phyloP scores from a whole-genome alignment of 495 filamentous ascomycete genomes.

The Penicillium taxi region DNA sequence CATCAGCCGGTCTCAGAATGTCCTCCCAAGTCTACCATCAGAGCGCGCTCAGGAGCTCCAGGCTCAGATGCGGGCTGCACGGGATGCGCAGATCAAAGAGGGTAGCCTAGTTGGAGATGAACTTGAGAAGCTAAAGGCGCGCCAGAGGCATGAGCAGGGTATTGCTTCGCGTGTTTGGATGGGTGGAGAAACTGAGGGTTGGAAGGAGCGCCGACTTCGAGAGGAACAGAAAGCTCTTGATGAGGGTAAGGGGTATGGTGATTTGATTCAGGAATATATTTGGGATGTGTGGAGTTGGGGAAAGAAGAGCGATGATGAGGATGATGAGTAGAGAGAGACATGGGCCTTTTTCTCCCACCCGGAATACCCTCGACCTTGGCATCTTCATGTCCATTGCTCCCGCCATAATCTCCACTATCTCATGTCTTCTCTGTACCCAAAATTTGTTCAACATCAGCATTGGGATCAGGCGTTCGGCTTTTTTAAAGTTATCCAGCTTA shows the following conservation, averaged over 20 bases:
- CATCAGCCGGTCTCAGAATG: conserved; percentile 14
- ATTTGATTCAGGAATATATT: conserved; percentile 76
- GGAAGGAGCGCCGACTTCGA: conserved; percentile 63
- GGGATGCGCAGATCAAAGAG: conserved; percentile 24
- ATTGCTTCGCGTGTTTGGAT: conserved; percentile 55
- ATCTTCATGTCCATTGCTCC: background rate
- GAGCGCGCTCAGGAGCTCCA: conserved; percentile 49
- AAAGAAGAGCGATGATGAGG: conserved; percentile 24
- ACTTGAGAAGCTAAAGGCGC: conserved; percentile 34
- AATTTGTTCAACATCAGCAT: conserved; percentile 14
- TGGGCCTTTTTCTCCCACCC: background rate
- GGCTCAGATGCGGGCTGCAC: conserved; percentile 28
- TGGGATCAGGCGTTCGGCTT: conserved; percentile 13
- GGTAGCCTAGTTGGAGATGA: conserved; percentile 26
- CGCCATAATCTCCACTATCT: background rate
- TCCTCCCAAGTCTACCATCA: conserved; percentile 38
- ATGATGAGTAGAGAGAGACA: conserved; percentile 13
- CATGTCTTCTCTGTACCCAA: conserved; percentile 4
- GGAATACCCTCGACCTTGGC: background rate
- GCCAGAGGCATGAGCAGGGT: conserved; percentile 29
- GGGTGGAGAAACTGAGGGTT: conserved; percentile 54
- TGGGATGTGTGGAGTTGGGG: conserved; percentile 70
- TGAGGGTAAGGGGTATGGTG: conserved; percentile 71
- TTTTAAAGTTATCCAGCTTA: background rate
- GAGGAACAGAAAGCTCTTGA: conserved; percentile 66